Evolutionary conservation across 148 eudicot species (phyloP), one percentile per base, ranked within the genome.

Genomic region (Oxyria digyna): DNA sequence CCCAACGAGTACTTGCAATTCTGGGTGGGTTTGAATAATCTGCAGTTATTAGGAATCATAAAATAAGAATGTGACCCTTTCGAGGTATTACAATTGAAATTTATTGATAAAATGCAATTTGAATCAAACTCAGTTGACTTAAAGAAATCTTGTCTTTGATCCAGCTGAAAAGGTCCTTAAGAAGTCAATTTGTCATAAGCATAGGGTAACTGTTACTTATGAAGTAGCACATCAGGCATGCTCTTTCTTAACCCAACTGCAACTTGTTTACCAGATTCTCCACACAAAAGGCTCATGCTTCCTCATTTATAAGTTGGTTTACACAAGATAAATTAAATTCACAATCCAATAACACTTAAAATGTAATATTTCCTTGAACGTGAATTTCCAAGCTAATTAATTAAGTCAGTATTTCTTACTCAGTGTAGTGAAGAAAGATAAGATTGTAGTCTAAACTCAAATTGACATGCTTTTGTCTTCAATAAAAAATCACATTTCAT

Each of bases 21-120:
- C 96, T 7, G 89, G 90, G 78, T 90, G 99, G 37, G 85, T 79
- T 85, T 84, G 83, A 77, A 90, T 82, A 76, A 94, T 84, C 99
- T 94, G 91, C 48, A 24, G 59, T 49, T 50, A 55, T 6, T 15
- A 32, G 23, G 15, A 67, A 54, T 45, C 43, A 43, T 33, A n/a
- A 8, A 65, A 20, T 42, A 63, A 71, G 32, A 67, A 54, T 26
- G 67, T 33, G 68, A 62, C 27, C 46, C 27, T 18, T 26, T 10
- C 32, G 32, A 72, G 13, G 24, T 32, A 65, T 23, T 40, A 40
- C 46, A 37, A 26, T 3, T 6, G 48, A 26, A 67, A 62, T 18
- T 13, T 23, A 59, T 27, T 1, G 65, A 37, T 59, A 59, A 26
- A 29, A 27, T 55, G 65, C 65, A 59, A 59, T 59, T 33, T 27